These are phyloP conservation scores for Monosporozyma aerobia DNA, from an alignment of 805 yeast genomes.

Conservation along the genomic window DNA sequence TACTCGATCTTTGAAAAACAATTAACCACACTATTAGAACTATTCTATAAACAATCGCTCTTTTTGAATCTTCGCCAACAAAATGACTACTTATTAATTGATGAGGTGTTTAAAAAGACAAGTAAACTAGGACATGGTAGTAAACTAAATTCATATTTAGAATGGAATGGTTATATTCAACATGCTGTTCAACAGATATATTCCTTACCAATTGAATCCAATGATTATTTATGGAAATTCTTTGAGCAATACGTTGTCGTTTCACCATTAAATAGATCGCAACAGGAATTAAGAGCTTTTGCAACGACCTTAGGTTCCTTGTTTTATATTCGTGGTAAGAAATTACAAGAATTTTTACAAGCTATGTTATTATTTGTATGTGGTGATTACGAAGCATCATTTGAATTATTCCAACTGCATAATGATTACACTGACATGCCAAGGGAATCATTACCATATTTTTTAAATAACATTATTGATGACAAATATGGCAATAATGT, in stretches of 20 bases:
- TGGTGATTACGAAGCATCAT: constrained; percentile 20
- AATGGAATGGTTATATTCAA: constrained; percentile 14
- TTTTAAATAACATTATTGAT: constrained; percentile 10
- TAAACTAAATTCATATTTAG: constrained; percentile 17
- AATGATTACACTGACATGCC: constrained; percentile 15
- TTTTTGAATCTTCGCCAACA: constrained; percentile 19
- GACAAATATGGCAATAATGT: constrained; percentile 4
- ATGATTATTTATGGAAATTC: constrained; percentile 16
- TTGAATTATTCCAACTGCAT: constrained; percentile 19
- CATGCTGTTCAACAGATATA: constrained; percentile 12
- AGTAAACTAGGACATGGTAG: constrained; percentile 21
- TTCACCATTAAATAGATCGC: not conserved
- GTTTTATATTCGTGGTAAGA: constrained; percentile 15
- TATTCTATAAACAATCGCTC: constrained; percentile 21
- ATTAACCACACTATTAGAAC: constrained; percentile 13
- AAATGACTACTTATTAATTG: constrained; percentile 15
- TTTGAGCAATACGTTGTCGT: constrained; percentile 13
- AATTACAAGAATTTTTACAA: constrained; percentile 20
- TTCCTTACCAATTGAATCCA: constrained; percentile 6
- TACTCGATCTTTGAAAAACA: constrained; percentile 19
- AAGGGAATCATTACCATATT: constrained; percentile 12
- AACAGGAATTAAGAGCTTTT: constrained; percentile 5
- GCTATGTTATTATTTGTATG: constrained; percentile 21
- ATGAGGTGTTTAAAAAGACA: constrained; percentile 14
- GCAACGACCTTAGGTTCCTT: constrained; percentile 13